These are phyloP conservation scores for Apiospora sp. DNA, from an alignment of 2,329 filamentous ascomycete genomes.

Conservation along the genomic window DNA sequence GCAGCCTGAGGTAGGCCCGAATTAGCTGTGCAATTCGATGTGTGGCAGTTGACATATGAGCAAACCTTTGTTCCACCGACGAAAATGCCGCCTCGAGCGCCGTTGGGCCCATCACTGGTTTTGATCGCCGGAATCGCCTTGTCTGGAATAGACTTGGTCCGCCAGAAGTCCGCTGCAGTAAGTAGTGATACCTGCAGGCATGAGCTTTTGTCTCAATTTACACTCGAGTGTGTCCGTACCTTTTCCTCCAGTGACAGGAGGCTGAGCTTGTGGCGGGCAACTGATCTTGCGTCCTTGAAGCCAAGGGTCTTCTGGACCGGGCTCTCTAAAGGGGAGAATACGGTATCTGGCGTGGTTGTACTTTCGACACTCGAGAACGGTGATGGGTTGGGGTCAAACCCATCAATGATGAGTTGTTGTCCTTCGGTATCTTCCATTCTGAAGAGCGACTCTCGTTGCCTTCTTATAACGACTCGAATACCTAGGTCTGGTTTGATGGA, in stretches of 20 bases:
- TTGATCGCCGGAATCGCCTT: slow-evolving; percentile 72
- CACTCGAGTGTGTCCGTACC: slow-evolving; percentile 42
- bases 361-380: slow-evolving; percentile 46
- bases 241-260: slow-evolving; percentile 66
- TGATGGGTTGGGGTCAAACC: slow-evolving; percentile 46
- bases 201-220: slow-evolving; percentile 27
- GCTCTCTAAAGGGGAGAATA: slow-evolving; percentile 56
- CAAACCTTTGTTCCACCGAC: slow-evolving; percentile 70
- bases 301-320: slow-evolving; percentile 47
- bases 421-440: slow-evolving; percentile 40
- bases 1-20: slow-evolving; percentile 62
- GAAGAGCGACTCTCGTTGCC: neutral
- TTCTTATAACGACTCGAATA: neutral
- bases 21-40: slow-evolving; percentile 18
- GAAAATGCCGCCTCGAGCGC: slow-evolving; percentile 72
- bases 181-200: slow-evolving; percentile 61
- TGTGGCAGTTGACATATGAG: slow-evolving; percentile 20
- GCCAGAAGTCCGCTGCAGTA: slow-evolving; percentile 74
- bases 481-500: neutral
- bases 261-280: slow-evolving; percentile 58
- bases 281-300: slow-evolving; percentile 49
- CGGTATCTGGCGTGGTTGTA: slow-evolving; percentile 58
- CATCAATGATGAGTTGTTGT: slow-evolving; percentile 38
- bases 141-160: slow-evolving; percentile 68
- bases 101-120: slow-evolving; percentile 75